Evolutionary conservation across 345 rosid genomes (phyloP).

Genomic region (Theobroma cacao): DNA sequence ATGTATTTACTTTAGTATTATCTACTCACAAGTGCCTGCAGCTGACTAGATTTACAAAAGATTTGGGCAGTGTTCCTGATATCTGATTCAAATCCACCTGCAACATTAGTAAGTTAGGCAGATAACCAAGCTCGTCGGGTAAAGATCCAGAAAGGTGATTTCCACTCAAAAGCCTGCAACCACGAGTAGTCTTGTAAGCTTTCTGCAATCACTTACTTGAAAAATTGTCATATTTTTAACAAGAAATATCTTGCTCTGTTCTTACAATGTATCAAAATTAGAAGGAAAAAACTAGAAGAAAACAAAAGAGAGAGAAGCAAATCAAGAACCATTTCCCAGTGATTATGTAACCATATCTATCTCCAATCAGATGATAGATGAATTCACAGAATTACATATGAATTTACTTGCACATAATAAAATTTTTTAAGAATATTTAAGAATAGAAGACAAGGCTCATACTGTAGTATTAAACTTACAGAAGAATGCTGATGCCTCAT

Average conservation of each 20-base stretch:
- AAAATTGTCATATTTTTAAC: not conserved
- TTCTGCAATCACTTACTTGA: constrained; percentile 3
- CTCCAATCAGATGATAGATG: not conserved
- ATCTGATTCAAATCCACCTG: constrained; percentile 40
- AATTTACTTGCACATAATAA: too few species aligned
- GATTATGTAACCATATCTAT: not conserved
- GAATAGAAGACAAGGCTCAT: too few species aligned
- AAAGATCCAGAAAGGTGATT: constrained; percentile 43
- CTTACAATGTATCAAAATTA: not conserved
- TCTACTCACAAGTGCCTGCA: constrained; percentile 40
- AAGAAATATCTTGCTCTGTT: not conserved
- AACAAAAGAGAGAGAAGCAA: not conserved
- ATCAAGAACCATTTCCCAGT: not conserved
- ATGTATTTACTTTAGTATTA: not conserved
- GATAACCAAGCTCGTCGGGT: constrained; percentile 45
- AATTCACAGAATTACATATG: too few species aligned
- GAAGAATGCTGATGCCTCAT: too few species aligned
- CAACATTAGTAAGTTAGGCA: constrained; percentile 33
- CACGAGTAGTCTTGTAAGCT: not conserved
- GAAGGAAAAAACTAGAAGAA: not conserved
- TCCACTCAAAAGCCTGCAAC: constrained; percentile 47
- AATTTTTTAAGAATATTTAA: too few species aligned
- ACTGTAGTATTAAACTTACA: too few species aligned
- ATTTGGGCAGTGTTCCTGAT: constrained; percentile 36
- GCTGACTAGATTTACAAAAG: constrained; percentile 31